phyloP scores from a whole-genome alignment of 1,284 basidiomycete species.

The Boletus semigastroideus region DNA sequence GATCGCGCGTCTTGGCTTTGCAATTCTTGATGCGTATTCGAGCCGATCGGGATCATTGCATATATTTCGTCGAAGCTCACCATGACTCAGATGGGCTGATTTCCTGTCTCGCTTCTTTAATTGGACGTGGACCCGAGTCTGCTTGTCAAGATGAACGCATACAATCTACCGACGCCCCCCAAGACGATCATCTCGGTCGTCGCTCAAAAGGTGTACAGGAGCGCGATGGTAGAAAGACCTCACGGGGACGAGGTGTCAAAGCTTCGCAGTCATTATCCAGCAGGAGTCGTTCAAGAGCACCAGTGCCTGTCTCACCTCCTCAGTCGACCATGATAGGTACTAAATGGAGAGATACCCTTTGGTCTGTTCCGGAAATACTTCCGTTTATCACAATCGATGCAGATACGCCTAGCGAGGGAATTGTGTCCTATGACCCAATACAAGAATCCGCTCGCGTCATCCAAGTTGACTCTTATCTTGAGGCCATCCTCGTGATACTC shows the following conservation, averaged over 20 bases:
- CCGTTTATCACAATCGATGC: constrained; percentile 66
- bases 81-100: constrained; percentile 58
- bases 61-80: constrained; percentile 64
- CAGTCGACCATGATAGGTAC: constrained; percentile 39
- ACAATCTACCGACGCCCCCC: constrained; percentile 18
- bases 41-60: constrained; percentile 87
- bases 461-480: constrained; percentile 80
- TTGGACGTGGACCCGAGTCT: constrained; percentile 43
- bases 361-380: constrained; percentile 77
- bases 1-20: constrained; percentile 72
- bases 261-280: constrained; percentile 53
- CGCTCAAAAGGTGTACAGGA: constrained; percentile 54
- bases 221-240: constrained; percentile 51
- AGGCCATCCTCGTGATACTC: constrained; percentile 67
- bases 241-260: constrained; percentile 54
- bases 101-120: constrained; percentile 51
- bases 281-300: constrained; percentile 70
- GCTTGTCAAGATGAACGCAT: constrained; percentile 29
- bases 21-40: constrained; percentile 90
- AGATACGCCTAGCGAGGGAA: constrained; percentile 70
- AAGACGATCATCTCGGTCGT: constrained; percentile 44
- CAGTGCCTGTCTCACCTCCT: constrained; percentile 32
- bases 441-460: constrained; percentile 55
- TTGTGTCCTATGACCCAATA: constrained; percentile 75
- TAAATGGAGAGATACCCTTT: constrained; percentile 45